Evolutionary conservation across 352 stramenopile genomes (phyloP).

Genomic region (Pythium coloratum): DNA sequence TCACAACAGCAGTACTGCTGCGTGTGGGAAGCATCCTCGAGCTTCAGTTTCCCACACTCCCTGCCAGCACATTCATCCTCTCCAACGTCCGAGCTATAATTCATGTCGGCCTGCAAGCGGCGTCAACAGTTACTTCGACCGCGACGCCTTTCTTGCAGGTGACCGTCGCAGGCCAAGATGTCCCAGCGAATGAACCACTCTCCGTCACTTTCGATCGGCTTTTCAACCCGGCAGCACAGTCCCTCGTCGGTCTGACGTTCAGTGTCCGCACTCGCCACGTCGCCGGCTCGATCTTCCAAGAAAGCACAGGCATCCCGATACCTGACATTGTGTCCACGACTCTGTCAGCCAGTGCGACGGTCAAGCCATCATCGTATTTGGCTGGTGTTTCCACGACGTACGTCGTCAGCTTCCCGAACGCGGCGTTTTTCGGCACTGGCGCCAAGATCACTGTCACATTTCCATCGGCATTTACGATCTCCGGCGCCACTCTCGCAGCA

Average conservation of each 20-base stretch:
- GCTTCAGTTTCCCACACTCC: conserved; percentile 45
- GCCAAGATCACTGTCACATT: conserved; percentile 47
- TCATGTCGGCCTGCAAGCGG: conserved; percentile 26
- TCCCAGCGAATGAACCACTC: conserved; percentile 29
- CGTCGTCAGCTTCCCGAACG: conserved; percentile 44
- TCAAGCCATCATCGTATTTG: conserved; percentile 46
- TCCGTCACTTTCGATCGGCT: conserved; percentile 47
- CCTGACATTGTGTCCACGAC: conserved; percentile 30
- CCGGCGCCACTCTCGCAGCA: conserved; percentile 22
- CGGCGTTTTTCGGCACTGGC: conserved; percentile 39
- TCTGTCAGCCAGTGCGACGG: conserved; percentile 30
- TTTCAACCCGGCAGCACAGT: conserved; percentile 51
- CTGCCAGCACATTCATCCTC: conserved; percentile 42
- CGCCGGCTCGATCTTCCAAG: conserved; percentile 40
- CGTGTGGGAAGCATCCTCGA: conserved; percentile 43
- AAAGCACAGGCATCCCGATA: conserved; percentile 29
- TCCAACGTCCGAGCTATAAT: conserved; percentile 24
- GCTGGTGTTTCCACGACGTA: conserved; percentile 44
- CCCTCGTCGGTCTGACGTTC: conserved; percentile 28
- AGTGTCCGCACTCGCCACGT: conserved; percentile 45
- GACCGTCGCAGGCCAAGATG: conserved; percentile 33
- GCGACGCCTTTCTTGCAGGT: conserved; percentile 38
- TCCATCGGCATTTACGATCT: conserved; percentile 41
- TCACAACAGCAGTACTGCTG: conserved; percentile 45
- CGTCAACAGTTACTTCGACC: conserved; percentile 35